phyloP scores from a whole-genome alignment of 441 rosid species.

The Eruca vesicaria region DNA sequence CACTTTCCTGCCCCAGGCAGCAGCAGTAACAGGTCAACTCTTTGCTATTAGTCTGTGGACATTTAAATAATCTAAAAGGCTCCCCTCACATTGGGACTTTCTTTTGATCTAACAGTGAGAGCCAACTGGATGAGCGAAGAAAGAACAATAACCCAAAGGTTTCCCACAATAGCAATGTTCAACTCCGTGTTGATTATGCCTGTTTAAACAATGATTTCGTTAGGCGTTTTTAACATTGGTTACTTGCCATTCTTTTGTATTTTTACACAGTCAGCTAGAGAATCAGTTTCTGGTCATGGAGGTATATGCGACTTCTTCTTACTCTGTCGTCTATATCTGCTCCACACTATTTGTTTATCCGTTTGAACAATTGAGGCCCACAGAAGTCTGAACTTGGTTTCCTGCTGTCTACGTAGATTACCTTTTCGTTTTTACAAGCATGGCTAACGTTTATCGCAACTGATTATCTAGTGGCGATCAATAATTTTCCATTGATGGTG shows the following conservation, averaged over 20 bases:
- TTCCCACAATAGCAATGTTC: conserved; percentile 26
- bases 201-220: neutral
- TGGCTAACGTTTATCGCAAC: neutral
- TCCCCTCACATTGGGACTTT: conserved; percentile 15
- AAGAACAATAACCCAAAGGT: conserved; percentile 17
- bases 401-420: neutral
- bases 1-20: conserved; percentile 41
- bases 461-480: neutral
- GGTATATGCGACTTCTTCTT: conserved; percentile 25
- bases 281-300: conserved; percentile 32
- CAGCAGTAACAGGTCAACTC: conserved; percentile 58
- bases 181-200: conserved; percentile 16
- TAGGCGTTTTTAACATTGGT: conserved; percentile 3
- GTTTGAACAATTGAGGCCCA: conserved; percentile 5
- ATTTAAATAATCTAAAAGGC: neutral
- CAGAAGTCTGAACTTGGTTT: conserved; percentile 2
- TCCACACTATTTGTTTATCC: neutral
- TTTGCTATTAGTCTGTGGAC: conserved; percentile 1
- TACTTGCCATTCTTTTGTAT: conserved; percentile 20
- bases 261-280: conserved; percentile 23
- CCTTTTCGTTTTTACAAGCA: conserved; percentile 1
- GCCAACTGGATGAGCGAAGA: conserved; percentile 23
- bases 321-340: neutral
- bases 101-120: conserved; percentile 12
- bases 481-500: neutral